Conservation (phyloP, 2,329 filamentous ascomycete genomes). For the Aspergillus japonicus region DNA sequence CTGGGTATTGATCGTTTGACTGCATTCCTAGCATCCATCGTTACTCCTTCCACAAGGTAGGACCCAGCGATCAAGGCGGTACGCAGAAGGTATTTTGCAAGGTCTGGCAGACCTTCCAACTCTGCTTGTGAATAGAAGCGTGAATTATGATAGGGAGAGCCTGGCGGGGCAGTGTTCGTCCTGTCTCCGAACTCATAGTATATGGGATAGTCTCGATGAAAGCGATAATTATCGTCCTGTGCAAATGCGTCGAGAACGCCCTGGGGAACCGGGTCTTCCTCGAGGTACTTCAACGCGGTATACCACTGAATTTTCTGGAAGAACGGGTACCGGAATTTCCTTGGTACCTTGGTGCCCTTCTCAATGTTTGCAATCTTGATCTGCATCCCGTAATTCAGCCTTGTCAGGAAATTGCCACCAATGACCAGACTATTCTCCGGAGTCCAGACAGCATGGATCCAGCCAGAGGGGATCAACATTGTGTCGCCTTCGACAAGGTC, state of each 20-base stretch:
- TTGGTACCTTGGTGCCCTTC: constrained; percentile 64
- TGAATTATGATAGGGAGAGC: constrained; percentile 56
- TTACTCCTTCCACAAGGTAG: constrained; percentile 59
- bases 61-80: constrained; percentile 62
- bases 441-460: constrained; percentile 72
- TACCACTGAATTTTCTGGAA: constrained; percentile 72
- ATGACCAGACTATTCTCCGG: constrained; percentile 68
- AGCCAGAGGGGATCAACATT: constrained; percentile 69
- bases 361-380: constrained; percentile 65
- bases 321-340: constrained; percentile 66
- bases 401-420: constrained; percentile 68
- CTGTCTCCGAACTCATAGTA: constrained; percentile 60
- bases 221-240: constrained; percentile 53
- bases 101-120: constrained; percentile 58
- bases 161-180: constrained; percentile 51
- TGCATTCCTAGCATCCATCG: constrained; percentile 57
- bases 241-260: constrained; percentile 56
- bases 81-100: constrained; percentile 61
- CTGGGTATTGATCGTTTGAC: constrained; percentile 65
- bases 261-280: constrained; percentile 62
- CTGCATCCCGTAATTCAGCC: constrained; percentile 65
- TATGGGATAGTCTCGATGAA: constrained; percentile 55
- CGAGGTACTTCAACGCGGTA: constrained; percentile 62
- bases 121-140: constrained; percentile 64
- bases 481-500: constrained; percentile 66